A percentile compares a stretch with the other conserved stretches of the same genome.
phyloP scores from a whole-genome alignment of 345 rosid species.

The Eucalyptus albens region DNA sequence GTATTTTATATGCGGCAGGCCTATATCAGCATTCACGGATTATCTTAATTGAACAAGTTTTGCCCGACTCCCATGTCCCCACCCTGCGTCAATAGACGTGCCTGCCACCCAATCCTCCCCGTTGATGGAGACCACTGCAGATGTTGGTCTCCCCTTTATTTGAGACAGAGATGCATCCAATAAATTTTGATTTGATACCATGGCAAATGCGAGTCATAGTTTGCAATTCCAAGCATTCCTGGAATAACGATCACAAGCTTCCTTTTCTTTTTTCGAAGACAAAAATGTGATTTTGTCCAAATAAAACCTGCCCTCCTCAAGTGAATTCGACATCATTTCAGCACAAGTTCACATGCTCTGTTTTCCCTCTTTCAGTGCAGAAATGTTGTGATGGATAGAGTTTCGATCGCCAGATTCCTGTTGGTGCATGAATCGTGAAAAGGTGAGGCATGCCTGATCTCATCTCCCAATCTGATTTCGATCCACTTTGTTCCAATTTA shows the following conservation, averaged over 20 bases:
- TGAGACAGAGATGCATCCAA: neutral
- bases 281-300: neutral
- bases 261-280: neutral
- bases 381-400: neutral
- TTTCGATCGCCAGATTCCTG: neutral
- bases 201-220: neutral
- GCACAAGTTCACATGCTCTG: neutral
- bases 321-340: neutral
- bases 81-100: neutral
- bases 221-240: neutral
- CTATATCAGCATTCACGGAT: neutral
- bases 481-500: neutral
- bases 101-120: neutral
- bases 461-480: neutral
- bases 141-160: neutral
- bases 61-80: neutral
- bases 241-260: neutral
- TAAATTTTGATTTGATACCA: neutral
- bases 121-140: neutral
- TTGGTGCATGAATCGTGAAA: neutral
- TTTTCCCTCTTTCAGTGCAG: neutral
- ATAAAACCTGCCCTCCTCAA: neutral
- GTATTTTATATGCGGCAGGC: neutral
- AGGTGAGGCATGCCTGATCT: neutral
- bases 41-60: neutral